Conservation (phyloP, 164 flowering plant genomes). For the Echeveria elegans region DNA sequence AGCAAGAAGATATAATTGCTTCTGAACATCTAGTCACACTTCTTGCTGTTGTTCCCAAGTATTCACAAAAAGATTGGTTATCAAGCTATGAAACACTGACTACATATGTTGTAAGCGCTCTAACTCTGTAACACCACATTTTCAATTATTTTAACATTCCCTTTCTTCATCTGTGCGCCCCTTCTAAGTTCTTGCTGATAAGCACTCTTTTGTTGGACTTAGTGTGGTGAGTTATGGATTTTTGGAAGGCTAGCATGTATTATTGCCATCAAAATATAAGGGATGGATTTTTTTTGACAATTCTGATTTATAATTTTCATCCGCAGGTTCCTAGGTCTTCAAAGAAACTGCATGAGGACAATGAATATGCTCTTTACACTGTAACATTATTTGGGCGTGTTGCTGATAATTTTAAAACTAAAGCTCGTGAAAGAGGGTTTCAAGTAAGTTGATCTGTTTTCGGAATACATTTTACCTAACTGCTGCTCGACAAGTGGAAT, state of each 20-base stretch:
- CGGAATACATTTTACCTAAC: not conserved
- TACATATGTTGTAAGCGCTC: not conserved
- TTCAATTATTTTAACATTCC: not conserved
- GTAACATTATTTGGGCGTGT: conserved; percentile 25
- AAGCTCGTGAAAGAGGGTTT: conserved; percentile 84
- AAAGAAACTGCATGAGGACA: conserved; percentile 13
- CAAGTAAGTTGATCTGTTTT: conserved; percentile 40
- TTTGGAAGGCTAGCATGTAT: not conserved
- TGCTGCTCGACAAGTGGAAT: not conserved
- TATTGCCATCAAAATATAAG: not conserved
- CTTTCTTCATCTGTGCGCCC: not conserved
- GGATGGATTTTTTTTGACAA: conserved; percentile 19
- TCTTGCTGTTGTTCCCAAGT: conserved; percentile 14
- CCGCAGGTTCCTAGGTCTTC: not conserved
- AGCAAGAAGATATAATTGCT: not conserved
- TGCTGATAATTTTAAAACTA: conserved; percentile 7
- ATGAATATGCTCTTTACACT: conserved; percentile 93
- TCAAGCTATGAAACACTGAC: conserved; percentile 54
- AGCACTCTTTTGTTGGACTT: not conserved
- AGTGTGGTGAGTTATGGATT: not conserved
- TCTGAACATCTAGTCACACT: not conserved
- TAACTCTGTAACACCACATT: not conserved
- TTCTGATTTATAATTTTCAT: not conserved
- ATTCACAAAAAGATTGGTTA: conserved; percentile 95
- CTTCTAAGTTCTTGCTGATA: not conserved